Conservation (phyloP, 495 filamentous ascomycete species). For the Penicillium simplicissimum region DNA sequence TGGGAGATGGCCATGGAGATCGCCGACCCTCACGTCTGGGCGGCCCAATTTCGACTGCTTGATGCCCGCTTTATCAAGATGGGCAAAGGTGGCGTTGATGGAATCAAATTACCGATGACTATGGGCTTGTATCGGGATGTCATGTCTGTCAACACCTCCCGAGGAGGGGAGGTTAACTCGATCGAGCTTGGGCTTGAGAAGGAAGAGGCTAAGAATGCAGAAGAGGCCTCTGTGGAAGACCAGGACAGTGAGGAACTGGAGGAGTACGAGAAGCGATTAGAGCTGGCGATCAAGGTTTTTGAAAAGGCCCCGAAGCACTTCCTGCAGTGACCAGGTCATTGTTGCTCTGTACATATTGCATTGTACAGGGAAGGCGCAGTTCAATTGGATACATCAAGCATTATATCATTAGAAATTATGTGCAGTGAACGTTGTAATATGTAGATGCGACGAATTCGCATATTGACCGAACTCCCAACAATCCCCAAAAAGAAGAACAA, state of each 20-base stretch:
- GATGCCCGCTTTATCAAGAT: constrained; percentile 26
- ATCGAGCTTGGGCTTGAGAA: constrained; percentile 20
- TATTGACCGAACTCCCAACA: constrained; percentile 3
- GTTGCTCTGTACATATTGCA: not conserved
- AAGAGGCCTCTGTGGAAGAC: constrained; percentile 1
- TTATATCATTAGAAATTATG: constrained; percentile 19
- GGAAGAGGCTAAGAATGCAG: not conserved
- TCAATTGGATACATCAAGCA: not conserved
- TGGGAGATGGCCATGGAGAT: constrained; percentile 32
- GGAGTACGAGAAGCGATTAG: constrained; percentile 28
- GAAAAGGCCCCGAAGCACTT: constrained; percentile 27
- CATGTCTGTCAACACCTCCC: constrained; percentile 21
- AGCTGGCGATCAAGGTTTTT: constrained; percentile 27
- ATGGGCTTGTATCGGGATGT: constrained; percentile 32
- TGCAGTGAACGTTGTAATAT: constrained; percentile 14
- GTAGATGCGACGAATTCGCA: not conserved
- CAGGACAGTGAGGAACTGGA: constrained; percentile 21
- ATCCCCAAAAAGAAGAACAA: constrained; percentile 10
- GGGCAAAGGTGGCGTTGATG: constrained; percentile 13
- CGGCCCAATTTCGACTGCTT: constrained; percentile 29
- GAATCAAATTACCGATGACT: constrained; percentile 17
- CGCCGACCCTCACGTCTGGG: constrained; percentile 32
- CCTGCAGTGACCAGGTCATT: constrained; percentile 4
- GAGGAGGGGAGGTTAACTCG: not conserved
- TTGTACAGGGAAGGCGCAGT: not conserved